Evolutionary conservation across 352 stramenopile genomes (phyloP).

Genomic region (Phytopythium cucurbitacearum): DNA sequence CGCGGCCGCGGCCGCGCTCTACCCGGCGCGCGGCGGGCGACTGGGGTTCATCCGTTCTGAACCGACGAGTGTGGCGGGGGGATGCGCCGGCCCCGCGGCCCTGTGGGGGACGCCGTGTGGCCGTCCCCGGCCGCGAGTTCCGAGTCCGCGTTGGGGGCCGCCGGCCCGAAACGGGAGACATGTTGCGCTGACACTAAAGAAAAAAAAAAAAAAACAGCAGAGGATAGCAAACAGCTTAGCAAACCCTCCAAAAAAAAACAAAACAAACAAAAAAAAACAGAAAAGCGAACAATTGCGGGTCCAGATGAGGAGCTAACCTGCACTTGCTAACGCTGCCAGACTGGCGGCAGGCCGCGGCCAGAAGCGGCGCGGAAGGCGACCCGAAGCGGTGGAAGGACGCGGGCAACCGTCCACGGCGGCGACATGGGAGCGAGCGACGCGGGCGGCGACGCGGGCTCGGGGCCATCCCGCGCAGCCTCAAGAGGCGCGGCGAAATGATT

Average conservation of each 20-base stretch:
- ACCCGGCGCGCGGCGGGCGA: background rate
- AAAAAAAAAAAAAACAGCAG: background rate
- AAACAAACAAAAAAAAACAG: background rate
- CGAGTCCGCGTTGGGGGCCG: too few species aligned
- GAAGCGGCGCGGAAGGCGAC: background rate
- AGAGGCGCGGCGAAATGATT: too few species aligned
- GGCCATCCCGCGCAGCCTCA: too few species aligned
- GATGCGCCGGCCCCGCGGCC: constrained; percentile 1
- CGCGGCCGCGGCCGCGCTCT: background rate
- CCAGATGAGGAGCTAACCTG: background rate
- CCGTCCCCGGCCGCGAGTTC: too few species aligned
- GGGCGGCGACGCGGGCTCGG: too few species aligned
- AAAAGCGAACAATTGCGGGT: background rate
- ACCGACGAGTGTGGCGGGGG: constrained; percentile 1
- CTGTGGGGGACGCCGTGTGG: too few species aligned
- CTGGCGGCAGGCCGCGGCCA: background rate
- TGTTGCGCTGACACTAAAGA: background rate
- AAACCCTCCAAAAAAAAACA: background rate
- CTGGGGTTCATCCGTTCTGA: constrained; percentile 7
- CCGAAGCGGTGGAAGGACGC: too few species aligned
- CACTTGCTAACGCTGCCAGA: background rate
- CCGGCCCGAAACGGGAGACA: background rate
- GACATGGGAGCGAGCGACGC: too few species aligned
- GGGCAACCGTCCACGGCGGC: too few species aligned
- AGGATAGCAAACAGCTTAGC: background rate